Percentiles rank a stretch among this genome's conserved stretches.
These are phyloP conservation scores for Trichoderma afroharzianum DNA, from an alignment of 2,329 filamentous ascomycete genomes.

Conservation along the genomic window DNA sequence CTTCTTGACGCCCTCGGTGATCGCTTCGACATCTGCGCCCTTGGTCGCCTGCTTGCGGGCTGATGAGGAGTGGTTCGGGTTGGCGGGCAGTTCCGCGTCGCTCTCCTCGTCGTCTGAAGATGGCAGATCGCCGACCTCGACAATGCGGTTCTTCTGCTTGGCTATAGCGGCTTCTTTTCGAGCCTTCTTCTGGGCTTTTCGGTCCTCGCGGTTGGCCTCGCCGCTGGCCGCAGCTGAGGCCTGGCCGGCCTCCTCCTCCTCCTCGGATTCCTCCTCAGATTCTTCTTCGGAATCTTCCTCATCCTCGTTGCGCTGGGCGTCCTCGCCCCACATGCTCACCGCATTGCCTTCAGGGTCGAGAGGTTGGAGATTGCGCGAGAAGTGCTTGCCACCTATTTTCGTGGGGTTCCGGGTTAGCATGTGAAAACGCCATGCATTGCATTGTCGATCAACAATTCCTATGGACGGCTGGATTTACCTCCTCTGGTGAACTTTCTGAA, in stretches of 20 bases:
- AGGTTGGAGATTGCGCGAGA: conserved; percentile 85
- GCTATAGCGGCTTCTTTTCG: conserved; percentile 87
- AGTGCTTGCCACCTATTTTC: conserved; percentile 80
- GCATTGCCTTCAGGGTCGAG: conserved; percentile 86
- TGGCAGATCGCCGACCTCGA: conserved; percentile 83
- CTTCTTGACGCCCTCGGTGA: conserved; percentile 54
- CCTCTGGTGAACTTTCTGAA: conserved; percentile 91
- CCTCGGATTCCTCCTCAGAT: conserved; percentile 38
- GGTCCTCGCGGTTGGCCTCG: conserved; percentile 71
- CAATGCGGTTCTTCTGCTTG: conserved; percentile 64
- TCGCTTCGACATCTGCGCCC: conserved; percentile 43
- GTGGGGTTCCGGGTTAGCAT: background rate
- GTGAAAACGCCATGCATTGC: background rate
- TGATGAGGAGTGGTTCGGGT: conserved; percentile 87
- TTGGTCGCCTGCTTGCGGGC: conserved; percentile 53
- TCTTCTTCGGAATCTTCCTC: conserved; percentile 53
- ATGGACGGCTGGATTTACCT: conserved; percentile 51
- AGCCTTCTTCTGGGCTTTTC: conserved; percentile 81
- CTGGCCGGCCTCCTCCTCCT: conserved; percentile 51
- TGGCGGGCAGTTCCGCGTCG: conserved; percentile 64
- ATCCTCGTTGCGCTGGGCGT: conserved; percentile 45
- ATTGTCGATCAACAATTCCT: background rate
- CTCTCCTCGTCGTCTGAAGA: conserved; percentile 62
- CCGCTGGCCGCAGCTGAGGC: conserved; percentile 40
- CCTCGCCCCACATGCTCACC: conserved; percentile 79